Evolutionary conservation across 495 filamentous ascomycete species (phyloP), one percentile per base, ranked within the genome.

Genomic region (Bryoglossum gracile): DNA sequence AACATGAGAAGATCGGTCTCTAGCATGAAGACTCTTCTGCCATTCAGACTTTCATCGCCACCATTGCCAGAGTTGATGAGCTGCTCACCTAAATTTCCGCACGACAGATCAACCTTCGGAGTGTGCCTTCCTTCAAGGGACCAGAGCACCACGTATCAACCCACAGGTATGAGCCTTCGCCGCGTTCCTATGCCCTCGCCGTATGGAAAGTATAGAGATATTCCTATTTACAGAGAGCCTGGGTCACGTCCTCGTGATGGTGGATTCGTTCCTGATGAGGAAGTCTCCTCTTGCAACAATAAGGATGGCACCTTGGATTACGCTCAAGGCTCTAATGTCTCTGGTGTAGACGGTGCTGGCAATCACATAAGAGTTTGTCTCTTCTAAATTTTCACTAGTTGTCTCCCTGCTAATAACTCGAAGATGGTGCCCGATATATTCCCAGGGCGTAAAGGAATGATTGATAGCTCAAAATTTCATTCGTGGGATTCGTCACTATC

Each of bases 21-120:
- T 8, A 48, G 53, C 24, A 60, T 60, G 57, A 53, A 51, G 38
- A 43, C 16, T 14, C 37, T 60, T 28, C 46, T 57, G n/a, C 57
- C 57, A 5, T 43, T 60, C 14, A 53, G 34, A 22, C 41, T 60
- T 10, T 14, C 47, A 2, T 47, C 56, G 25, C 35, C 43, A 23
- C 25, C 53, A 11, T 17, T 42, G 3, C 41, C 45, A 10, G 42
- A 42, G 3, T 21, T 33, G 3, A 21, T 14, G 5, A 8, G 9
- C 5, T 48, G 39, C 26, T 48, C 53, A 26, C 43, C 28, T 17
- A 38, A 21, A 8, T 13, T 36, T 23, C 32, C 52, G 10, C 1
- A 8, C 32, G 9, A 53, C 17, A 14, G 44, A 28, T 41, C 51
- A 19, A 53, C 51, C 4, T 48, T 48, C 17, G 44, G 40, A 4